Evolutionary conservation across 768 basidiomycete species (phyloP).

Genomic region (Cyclocybe aegerita): DNA sequence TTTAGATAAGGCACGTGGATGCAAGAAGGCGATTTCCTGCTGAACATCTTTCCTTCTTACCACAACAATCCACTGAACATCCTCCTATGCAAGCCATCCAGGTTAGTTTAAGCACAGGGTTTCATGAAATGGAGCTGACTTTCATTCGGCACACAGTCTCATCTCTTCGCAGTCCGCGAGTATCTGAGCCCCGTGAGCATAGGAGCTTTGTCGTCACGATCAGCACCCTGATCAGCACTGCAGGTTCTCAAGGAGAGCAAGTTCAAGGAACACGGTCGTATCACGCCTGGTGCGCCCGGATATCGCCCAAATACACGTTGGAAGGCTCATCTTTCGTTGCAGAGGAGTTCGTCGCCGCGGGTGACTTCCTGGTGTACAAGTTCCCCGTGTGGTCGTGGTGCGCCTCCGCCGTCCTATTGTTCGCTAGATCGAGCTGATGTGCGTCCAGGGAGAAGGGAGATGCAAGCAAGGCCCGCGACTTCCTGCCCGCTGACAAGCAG

Average conservation of each 20-base stretch:
- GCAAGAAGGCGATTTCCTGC: slow-evolving; percentile 25
- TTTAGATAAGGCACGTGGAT: slow-evolving; percentile 27
- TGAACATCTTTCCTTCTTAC: slow-evolving; percentile 15
- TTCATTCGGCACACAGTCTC: slow-evolving; percentile 54
- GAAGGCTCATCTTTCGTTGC: slow-evolving; percentile 9
- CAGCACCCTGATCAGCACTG: slow-evolving; percentile 27
- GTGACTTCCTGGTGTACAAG: slow-evolving; percentile 97
- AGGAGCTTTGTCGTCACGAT: slow-evolving; percentile 13
- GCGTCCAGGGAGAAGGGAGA: slow-evolving; percentile 90
- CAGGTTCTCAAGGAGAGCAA: slow-evolving; percentile 97
- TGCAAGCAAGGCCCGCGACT: slow-evolving; percentile 80
- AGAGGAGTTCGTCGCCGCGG: slow-evolving; percentile 99
- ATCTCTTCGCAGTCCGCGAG: slow-evolving; percentile 92
- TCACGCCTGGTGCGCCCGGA: slow-evolving; percentile 75
- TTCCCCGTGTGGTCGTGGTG: slow-evolving; percentile 99
- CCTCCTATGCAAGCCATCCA: slow-evolving; percentile 40
- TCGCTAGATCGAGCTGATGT: slow-evolving; percentile 1
- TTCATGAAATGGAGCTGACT: not conserved
- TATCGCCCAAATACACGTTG: slow-evolving; percentile 12
- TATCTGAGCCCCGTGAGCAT: slow-evolving; percentile 82
- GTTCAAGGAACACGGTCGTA: slow-evolving; percentile 97
- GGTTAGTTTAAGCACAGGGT: slow-evolving; percentile 20
- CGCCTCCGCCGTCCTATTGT: slow-evolving; percentile 5
- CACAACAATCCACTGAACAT: slow-evolving; percentile 16
- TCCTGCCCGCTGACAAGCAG: slow-evolving; percentile 94